Evolutionary conservation across 1,284 basidiomycete species (phyloP), one percentile per base, ranked within the genome.

Genomic region (Sutorius eximius): DNA sequence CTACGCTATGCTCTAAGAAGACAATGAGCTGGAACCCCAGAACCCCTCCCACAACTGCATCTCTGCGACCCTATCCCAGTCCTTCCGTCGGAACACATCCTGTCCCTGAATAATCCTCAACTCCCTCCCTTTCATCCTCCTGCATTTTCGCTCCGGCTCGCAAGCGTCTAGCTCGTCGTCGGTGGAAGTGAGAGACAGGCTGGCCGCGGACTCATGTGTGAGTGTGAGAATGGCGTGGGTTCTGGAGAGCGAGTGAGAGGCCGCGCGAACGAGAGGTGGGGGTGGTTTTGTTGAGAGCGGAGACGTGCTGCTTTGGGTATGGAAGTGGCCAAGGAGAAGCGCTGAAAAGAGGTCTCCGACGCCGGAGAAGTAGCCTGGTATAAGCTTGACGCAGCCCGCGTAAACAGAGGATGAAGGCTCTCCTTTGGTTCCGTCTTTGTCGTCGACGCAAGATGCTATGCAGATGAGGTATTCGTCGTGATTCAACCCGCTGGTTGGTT

Each of bases 281-380:
- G 41, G 22, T 15, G 51, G 11, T n/a, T 61, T 55, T 52, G 24
- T 29, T 2, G 49, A 76, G 13, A 56, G 37, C 1, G 45, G 9
- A 5, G 41, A 18, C 1, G 49, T 3, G 34, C 20, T 29, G 10
- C 27, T 27, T 30, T 51, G 49, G 15, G 70, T 63, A n/a, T 74
- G 67, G 70, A 87, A 98, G 63, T 95, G 88, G 0, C 87, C 96
- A 0, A 97, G 77, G 16, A 95, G 84, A 51, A 99, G 83, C 0
- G 97, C 93, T 2, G 95, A 95, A 75, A 99, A 99, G 50, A 98
- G 83, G 70, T 99, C 96, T 13, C 96, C 97, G 3, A 98, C 95
- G 27, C 96, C 97, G 11, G 92, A 91, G 71, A 96, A 99, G 75
- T 98, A 97, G 10, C 94, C 94, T 20, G 89, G 84, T 27, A 98